Percentiles rank a stretch among this genome's conserved stretches.
Evolutionary conservation across 176 grass and related monocot genomes (phyloP).

Genomic region (Aegilops umbellulata): DNA sequence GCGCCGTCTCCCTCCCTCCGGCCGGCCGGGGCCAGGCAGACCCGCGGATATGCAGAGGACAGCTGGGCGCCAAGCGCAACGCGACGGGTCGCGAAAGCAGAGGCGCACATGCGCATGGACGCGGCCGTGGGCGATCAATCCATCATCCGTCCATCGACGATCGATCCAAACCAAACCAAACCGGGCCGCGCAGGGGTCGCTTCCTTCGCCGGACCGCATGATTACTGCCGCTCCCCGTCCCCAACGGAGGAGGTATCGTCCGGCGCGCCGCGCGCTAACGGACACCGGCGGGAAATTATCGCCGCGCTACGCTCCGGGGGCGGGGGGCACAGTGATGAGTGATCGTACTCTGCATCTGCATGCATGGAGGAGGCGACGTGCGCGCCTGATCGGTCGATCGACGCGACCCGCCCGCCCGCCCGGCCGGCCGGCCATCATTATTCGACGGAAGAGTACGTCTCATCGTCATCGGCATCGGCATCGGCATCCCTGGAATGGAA

Average conservation of each 20-base stretch:
- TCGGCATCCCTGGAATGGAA: neutral
- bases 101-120: neutral
- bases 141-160: neutral
- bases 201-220: conserved; percentile 47
- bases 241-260: neutral
- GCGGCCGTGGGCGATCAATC: neutral
- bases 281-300: neutral
- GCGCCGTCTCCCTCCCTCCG: neutral
- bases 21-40: neutral
- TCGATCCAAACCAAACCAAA: neutral
- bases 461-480: neutral
- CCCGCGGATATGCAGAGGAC: conserved; percentile 30
- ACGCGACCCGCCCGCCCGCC: neutral
- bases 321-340: neutral
- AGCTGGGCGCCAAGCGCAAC: conserved; percentile 48
- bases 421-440: conserved; percentile 17
- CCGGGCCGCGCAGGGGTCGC: neutral
- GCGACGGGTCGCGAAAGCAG: conserved; percentile 49
- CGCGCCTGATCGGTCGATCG: conserved; percentile 6
- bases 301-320: neutral
- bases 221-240: conserved; percentile 31
- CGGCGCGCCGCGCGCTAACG: neutral
- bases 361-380: conserved; percentile 3
- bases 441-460: neutral
- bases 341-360: neutral